Percentiles rank a stretch among this genome's conserved stretches.
Conservation (phyloP, 176 grass and related monocot species). For the Oryza glaberrima region DNA sequence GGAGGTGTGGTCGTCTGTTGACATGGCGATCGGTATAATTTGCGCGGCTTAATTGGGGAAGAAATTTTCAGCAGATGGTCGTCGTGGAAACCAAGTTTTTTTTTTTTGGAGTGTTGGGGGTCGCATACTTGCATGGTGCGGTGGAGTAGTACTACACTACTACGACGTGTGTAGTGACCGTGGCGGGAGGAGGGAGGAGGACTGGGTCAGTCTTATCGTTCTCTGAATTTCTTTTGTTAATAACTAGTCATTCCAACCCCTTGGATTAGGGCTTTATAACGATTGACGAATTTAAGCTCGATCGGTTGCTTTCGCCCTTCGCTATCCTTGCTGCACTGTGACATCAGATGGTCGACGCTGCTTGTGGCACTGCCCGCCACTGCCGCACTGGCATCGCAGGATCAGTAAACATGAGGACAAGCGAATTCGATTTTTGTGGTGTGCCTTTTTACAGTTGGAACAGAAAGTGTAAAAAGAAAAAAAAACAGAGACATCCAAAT, state of each 20-base stretch:
- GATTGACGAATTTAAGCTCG: not conserved
- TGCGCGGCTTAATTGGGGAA: slow-evolving; percentile 1
- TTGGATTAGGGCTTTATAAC: not conserved
- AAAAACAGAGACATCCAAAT: not conserved
- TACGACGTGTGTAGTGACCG: not conserved
- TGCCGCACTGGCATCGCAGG: not conserved
- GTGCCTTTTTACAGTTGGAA: not conserved
- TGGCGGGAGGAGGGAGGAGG: not conserved
- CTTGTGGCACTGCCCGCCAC: not conserved
- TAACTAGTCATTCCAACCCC: not conserved
- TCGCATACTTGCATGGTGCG: slow-evolving; percentile 37
- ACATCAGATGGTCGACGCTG: not conserved
- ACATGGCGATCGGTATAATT: slow-evolving; percentile 19
- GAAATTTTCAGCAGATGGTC: slow-evolving; percentile 30
- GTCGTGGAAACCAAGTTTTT: not conserved
- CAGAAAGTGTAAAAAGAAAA: not conserved
- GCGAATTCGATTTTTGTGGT: not conserved
- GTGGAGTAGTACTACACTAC: not conserved
- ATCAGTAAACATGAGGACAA: not conserved
- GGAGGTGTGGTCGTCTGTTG: slow-evolving; percentile 21
- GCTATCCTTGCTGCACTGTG: not conserved
- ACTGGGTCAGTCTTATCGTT: slow-evolving; percentile 44
- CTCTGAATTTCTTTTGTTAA: not conserved
- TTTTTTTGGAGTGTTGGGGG: not conserved
- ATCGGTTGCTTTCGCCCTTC: slow-evolving; percentile 1